Base-by-base conservation (phyloP, 371 early-diverging fungal genomes). In the Mucor circinelloides region DNA sequence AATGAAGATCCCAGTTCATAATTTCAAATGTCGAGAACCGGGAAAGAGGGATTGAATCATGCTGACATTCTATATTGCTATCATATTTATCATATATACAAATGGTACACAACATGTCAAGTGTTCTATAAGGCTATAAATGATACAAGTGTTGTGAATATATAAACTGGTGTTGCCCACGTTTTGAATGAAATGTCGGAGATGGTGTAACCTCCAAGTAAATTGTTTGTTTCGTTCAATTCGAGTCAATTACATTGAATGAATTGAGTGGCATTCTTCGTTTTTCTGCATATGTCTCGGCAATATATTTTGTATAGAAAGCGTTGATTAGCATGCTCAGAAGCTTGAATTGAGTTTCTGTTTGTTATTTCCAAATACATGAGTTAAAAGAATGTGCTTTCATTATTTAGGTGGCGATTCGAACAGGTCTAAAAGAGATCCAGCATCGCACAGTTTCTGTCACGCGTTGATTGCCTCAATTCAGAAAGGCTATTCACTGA, bases 381-480 rank as follows among this genome's bases (percentile, higher is more conserved):
- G 40, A 21, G 7, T 46, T 44, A 60, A 21, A 59, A 50, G 42
- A 27, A 63, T 68, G 64, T 63, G 52, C 44, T 46, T 62, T 34
- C 19, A 36, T 48, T 58, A 58, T 60, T 69, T 40, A 69, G 64
- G 40, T 48, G 50, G 59, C 69, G 60, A 32, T 27, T 21, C 23
- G 21, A 42, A 38, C 52, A 52, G 15, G 27, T 30, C 44, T 44
- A 62, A 62, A 61, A 44, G 38, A 48, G 57, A 48, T 57, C 57
- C 63, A 58, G 34, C 34, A 40, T 31, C 60, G 15, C 56, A 57
- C 44, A 64, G 23, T 23, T 44, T 54, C 59, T 72, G 65, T 68
- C 72, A 72, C 72, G 72, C 72, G 68, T 64, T 68, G 28, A 60
- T 61, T 59, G 38, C 42, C 72, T 71, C 72, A 64, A 71, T 71